Evolutionary conservation across 139 green algal genomes (phyloP).

Genomic region (Yamagishiella unicocca): DNA sequence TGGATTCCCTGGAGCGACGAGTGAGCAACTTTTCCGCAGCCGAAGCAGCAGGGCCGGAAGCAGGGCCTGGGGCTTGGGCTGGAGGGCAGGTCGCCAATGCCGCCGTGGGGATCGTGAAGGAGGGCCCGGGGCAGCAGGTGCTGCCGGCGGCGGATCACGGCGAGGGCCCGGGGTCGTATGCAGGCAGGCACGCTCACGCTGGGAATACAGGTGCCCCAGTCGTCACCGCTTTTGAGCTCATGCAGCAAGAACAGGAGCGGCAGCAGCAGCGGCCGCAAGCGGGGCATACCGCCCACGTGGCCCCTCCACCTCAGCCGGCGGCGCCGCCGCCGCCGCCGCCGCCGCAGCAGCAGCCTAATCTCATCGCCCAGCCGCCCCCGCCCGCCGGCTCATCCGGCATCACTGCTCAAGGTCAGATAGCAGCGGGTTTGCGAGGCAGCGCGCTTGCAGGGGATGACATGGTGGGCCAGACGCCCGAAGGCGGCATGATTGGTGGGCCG

Average conservation of each 20-base stretch:
- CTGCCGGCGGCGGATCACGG: neutral
- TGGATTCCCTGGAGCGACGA: conserved; percentile 41
- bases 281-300: too few relatives aligned
- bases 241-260: conserved; percentile 17
- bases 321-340: neutral
- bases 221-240: neutral
- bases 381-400: neutral
- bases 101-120: neutral
- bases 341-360: neutral
- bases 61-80: neutral
- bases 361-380: neutral
- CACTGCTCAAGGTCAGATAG: neutral
- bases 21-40: neutral
- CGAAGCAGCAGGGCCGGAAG: neutral
- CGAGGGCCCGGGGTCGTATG: neutral
- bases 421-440: too few relatives aligned
- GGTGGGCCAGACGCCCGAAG: neutral
- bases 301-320: neutral
- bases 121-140: neutral
- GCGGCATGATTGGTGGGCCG: neutral
- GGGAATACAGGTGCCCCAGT: neutral
- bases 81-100: neutral
- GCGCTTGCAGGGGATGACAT: neutral
- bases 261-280: neutral
- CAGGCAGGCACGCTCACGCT: neutral